Evolutionary conservation across 352 stramenopile genomes (phyloP), one percentile per base, ranked within the genome.

Genomic region (Phytophthora cajani): DNA sequence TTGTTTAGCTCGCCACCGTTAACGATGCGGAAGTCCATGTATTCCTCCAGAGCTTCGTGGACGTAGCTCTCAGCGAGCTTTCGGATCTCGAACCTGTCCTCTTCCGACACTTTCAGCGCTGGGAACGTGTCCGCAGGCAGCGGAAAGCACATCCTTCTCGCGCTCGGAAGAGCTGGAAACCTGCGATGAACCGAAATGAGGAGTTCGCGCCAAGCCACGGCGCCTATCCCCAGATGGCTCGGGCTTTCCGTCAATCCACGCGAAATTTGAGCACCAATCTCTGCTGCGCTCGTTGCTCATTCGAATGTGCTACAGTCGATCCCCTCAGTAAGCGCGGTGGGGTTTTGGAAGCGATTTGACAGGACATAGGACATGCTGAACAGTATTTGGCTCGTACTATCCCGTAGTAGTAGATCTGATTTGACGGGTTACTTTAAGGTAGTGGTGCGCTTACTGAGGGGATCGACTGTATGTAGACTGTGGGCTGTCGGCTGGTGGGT

Each of bases 91-190:
- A 70, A 6, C 46, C 59, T 56, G 46, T 82, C 75, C 25, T 82
- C 75, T 40, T 74, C 65, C 19, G 68, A 80, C 40, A 82, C 56
- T 30, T 71, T 1, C 9, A 82, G 33, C 54, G 76, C 51, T 64
- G 71, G 70, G 57, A 86, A 88, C 59, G 76, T 80, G 60, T 71
- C 55, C 17, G 47, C 56, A n/a, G 72, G 72, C 27, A 78, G 56
- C 58, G 63, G 69, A 62, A 72, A 77, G 56, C 62, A 65, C 67
- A 77, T 77, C 27, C 27, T 30, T 30, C 27, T 5, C 27, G 3
- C 27, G 27, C 27, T 2, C 5, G 2, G 27, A 30, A 30, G 27
- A 11, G 1, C 58, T 49, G 42, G 27, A 5, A 49, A 49, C 16
- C 42, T 49, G 42, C 11, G n/a, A 55, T 27, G 21, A 46, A 42